Base-by-base conservation (phyloP, 352 stramenopile species). In the Phytophthora fragariae region DNA sequence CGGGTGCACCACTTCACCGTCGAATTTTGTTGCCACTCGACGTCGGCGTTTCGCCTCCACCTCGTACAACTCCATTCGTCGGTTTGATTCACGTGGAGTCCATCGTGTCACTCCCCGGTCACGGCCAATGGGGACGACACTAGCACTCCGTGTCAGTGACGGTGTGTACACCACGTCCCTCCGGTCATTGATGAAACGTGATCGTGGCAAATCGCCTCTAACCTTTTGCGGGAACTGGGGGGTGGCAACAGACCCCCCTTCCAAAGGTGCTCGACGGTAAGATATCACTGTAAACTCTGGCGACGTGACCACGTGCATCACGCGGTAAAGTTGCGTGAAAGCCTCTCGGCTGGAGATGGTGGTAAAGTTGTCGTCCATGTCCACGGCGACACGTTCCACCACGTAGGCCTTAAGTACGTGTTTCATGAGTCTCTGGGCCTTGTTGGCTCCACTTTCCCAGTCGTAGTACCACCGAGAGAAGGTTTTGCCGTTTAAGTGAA, bases 221-320 rank as follows among this genome's bases (percentile, higher is more conserved):
- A 63, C 39, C 24, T 72, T 54, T 35, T 63, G 47, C 8, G 35
- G 56, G 27, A 55, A 49, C 31, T 53, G 39, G 15, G 39, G 39
- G n/a, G 46, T 27, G 19, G 46, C 17, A 27, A 21, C 46, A 5
- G 67, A 37, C 46, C 62, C 67, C n/a, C 56, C 57, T 77, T 80
- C 73, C n/a, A 68, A 49, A 11, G 83, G 82, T 24, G 85, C 85
- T 53, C 85, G 83, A 12, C 83, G 76, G 52, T 91, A 92, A n/a
- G 85, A 92, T 53, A 92, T 90, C 62, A 92, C 82, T 0, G 84
- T 91, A 47, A 92, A 91, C 57, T 91, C 81, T 5, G 85, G 82
- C 6, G 84, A 92, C 15, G 72, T 47, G 57, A 91, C 70, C 10
- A 90, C 70, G 9, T 84, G 72, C 17, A 86, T 46, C 15, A 92